phyloP scores from a whole-genome alignment of 305 asterid genomes.

The Petunia hybrid region DNA sequence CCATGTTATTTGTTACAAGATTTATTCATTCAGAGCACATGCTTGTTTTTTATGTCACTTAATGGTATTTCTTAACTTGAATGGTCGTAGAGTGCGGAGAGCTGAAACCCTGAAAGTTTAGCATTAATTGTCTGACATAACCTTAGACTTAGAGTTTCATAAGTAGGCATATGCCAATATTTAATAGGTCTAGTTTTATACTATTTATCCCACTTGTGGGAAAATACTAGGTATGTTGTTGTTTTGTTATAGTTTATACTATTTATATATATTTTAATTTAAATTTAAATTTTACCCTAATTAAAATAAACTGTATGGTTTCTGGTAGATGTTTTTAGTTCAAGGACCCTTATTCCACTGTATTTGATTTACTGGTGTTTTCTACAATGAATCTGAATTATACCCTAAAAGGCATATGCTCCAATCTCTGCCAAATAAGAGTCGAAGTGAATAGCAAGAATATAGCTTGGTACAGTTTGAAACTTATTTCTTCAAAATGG shows the following conservation, averaged over 20 bases:
- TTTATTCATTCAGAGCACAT: not conserved
- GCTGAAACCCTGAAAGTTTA: not conserved
- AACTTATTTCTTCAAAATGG: not conserved
- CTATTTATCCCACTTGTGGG: too few relatives aligned
- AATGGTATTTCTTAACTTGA: not conserved
- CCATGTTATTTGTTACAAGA: not conserved
- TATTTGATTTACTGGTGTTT: not conserved
- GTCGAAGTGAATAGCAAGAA: not conserved
- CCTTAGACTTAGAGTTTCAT: not conserved
- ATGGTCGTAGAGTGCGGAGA: not conserved
- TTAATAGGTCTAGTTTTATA: not conserved
- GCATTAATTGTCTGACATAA: not conserved
- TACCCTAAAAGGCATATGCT: not conserved
- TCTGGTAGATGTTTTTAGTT: too few relatives aligned
- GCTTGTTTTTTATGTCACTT: not conserved
- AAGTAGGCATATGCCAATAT: not conserved
- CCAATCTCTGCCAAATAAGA: not conserved
- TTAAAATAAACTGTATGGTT: too few relatives aligned
- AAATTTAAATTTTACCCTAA: too few relatives aligned
- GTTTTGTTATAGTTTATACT: too few relatives aligned
- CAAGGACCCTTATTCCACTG: too few relatives aligned
- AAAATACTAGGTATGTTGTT: too few relatives aligned
- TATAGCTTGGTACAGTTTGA: not conserved
- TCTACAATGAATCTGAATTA: not conserved
- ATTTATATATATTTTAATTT: too few relatives aligned